A percentile compares a stretch with the other conserved stretches of the same genome.
These are phyloP conservation scores for Lactarius pseudohatsudake DNA, from an alignment of 768 basidiomycete genomes.

Conservation along the genomic window DNA sequence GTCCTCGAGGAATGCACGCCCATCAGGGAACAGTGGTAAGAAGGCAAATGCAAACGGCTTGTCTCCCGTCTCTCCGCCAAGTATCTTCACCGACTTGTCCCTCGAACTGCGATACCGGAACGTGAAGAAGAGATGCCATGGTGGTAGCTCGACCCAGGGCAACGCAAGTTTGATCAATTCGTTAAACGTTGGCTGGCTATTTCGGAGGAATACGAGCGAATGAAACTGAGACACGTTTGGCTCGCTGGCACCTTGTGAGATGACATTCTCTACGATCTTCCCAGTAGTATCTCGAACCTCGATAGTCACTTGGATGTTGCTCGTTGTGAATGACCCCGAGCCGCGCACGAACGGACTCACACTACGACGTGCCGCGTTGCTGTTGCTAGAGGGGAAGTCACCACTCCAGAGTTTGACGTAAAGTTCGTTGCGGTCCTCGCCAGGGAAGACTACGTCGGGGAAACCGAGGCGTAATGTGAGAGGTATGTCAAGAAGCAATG, in stretches of 20 bases:
- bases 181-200: slow-evolving; percentile 86
- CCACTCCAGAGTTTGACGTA: slow-evolving; percentile 97
- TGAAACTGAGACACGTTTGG: slow-evolving; percentile 75
- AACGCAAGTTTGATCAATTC: slow-evolving; percentile 89
- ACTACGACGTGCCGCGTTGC: slow-evolving; percentile 51
- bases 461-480: slow-evolving; percentile 88
- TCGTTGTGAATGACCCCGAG: slow-evolving; percentile 51
- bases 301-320: slow-evolving; percentile 86
- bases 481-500: slow-evolving; percentile 76
- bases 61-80: slow-evolving; percentile 49
- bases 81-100: slow-evolving; percentile 45
- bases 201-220: slow-evolving; percentile 89
- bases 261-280: slow-evolving; percentile 60
- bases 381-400: slow-evolving; percentile 66
- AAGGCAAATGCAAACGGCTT: slow-evolving; percentile 91
- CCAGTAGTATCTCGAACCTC: slow-evolving; percentile 82
- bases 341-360: slow-evolving; percentile 60
- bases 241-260: slow-evolving; percentile 86
- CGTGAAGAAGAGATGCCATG: slow-evolving; percentile 93
- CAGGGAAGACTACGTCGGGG: slow-evolving; percentile 94
- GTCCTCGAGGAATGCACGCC: slow-evolving; percentile 80
- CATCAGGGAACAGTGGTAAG: slow-evolving; percentile 79
- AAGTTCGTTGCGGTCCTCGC: slow-evolving; percentile 88
- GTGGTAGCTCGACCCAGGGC: slow-evolving; percentile 61
- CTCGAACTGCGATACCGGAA: slow-evolving; percentile 72